Percentiles rank a stretch among this genome's conserved stretches.
Conservation (phyloP, 2,329 filamentous ascomycete genomes). For the Elsinoe batatas region DNA sequence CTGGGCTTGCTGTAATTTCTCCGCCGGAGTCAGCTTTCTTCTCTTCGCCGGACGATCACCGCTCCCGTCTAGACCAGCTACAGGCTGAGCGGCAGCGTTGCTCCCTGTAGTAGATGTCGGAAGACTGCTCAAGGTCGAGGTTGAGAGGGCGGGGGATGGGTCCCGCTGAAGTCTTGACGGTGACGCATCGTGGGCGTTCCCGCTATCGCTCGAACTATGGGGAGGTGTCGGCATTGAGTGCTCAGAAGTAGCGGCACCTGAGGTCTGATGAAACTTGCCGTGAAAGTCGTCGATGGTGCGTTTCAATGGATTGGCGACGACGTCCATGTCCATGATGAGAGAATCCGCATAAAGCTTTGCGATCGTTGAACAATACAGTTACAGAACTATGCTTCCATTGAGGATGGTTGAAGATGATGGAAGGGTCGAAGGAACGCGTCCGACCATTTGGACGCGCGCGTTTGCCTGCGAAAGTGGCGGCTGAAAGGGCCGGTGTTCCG, state of each 20-base stretch:
- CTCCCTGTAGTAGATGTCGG: slow-evolving; percentile 13
- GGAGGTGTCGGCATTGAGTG: slow-evolving; percentile 15
- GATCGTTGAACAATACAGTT: too few relatives aligned
- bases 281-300: neutral
- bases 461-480: neutral
- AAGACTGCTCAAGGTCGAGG: slow-evolving; percentile 25
- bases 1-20: slow-evolving; percentile 31
- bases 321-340: neutral
- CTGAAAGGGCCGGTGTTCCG: neutral
- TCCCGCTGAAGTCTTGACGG: slow-evolving; percentile 14
- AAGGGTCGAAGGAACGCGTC: neutral
- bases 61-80: neutral
- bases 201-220: slow-evolving; percentile 12
- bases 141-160: slow-evolving; percentile 25
- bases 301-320: neutral
- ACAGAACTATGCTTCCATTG: neutral
- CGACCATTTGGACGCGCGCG: neutral
- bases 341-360: too few relatives aligned
- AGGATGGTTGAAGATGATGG: neutral
- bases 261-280: neutral
- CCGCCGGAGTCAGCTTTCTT: slow-evolving; percentile 33
- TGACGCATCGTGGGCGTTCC: neutral
- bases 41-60: slow-evolving; percentile 30
- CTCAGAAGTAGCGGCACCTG: neutral
- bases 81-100: slow-evolving; percentile 2